Conservation (phyloP, 2,329 filamentous ascomycete species). For the Sarocladiaceae sp. region DNA sequence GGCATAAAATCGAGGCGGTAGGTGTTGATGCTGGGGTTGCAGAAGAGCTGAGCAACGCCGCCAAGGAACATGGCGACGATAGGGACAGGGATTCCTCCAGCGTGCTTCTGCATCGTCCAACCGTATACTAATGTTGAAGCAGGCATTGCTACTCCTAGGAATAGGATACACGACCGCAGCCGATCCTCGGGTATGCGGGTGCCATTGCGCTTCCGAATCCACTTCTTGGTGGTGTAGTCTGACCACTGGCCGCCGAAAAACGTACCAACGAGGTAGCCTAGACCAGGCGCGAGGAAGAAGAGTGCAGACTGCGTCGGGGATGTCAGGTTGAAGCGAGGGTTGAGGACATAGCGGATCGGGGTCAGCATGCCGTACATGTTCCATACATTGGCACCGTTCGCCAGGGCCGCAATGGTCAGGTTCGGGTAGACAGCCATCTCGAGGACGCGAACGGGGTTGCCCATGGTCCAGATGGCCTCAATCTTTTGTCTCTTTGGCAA, state of each 20-base stretch:
- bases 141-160: constrained; percentile 55
- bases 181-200: constrained; percentile 24
- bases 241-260: constrained; percentile 53
- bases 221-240: constrained; percentile 31
- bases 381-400: no score
- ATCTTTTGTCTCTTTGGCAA: no score
- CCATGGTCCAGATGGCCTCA: no score
- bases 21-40: constrained; percentile 63
- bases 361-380: no score
- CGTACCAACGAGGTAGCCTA: constrained; percentile 58
- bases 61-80: constrained; percentile 64
- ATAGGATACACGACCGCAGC: no score
- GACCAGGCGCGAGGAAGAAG: constrained; percentile 64
- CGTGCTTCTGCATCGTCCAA: constrained; percentile 38
- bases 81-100: constrained; percentile 42
- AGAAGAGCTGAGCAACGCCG: constrained; percentile 62
- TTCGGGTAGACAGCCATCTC: no score
- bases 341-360: constrained; percentile 60
- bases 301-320: constrained; percentile 57
- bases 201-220: constrained; percentile 29
- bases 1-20: no score
- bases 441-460: no score
- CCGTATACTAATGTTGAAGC: constrained; percentile 64
- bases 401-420: no score
- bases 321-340: constrained; percentile 61